Base-by-base conservation (phyloP, 129 eudicot genomes). In the Arctium minus region DNA sequence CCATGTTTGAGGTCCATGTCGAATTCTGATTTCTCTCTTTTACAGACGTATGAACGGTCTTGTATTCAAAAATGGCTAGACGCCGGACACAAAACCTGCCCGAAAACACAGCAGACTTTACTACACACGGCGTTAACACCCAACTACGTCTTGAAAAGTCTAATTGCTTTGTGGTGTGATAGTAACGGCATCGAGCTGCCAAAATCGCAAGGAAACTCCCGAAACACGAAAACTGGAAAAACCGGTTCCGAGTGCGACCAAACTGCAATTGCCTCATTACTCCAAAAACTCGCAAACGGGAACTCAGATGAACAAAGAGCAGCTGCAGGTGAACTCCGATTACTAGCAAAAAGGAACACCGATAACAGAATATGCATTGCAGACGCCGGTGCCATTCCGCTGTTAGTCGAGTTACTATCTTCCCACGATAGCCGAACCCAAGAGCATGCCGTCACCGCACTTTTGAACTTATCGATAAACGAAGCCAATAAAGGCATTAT, bases 381-480 rank as follows among this genome's bases (percentile, higher is more conserved):
- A 3, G 97, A 89, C 35, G 96, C 97, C 2, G 98, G 98, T 60
- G 97, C 98, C 6, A 90, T 94, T 73, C 97, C 97, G 2, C 88
- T 90, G 9, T 87, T 94, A 31, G 95, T 92, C 22, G 95, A 94
- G 35, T 76, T 92, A 12, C 79, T 94, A 73, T 90, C 98, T 31
- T 94, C 97, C n/a, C 77, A 84, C 5, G 98, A 94, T 77, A 29
- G 80, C 22, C 78, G 98, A 22, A 89, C 96, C 17, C 98, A 94
- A 69, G 98, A 94, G 48, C 98, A 94, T 40, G 97, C 98, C 0
- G 98, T 94, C 48, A 94, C 98, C 9, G 98, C 98, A 8, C 95
- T 94, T 81, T 85, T 94, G 31, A 94, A 94, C 76, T 88, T 94
- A 38, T 94, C 98, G 37, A 94, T 94, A 67, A 90, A 94, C 35